Conservation (phyloP, 2,329 filamentous ascomycete species). For the Cladosporium cucumerinum region DNA sequence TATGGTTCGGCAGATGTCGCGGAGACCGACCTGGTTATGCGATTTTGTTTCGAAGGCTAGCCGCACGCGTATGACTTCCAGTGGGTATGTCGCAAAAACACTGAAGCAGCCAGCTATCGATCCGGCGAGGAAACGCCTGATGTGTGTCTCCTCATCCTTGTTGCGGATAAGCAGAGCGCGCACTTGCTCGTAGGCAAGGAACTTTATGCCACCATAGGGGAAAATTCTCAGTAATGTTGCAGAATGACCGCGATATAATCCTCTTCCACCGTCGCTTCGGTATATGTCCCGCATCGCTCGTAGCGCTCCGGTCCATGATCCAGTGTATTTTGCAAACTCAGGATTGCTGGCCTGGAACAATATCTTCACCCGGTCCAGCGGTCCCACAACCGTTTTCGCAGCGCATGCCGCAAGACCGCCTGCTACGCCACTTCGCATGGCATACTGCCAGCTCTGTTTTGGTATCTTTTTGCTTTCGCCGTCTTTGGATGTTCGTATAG, state of each 20-base stretch:
- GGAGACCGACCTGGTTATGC: conserved; percentile 65
- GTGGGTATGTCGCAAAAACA: conserved; percentile 92
- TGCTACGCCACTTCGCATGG: conserved; percentile 77
- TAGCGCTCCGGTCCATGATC: conserved; percentile 81
- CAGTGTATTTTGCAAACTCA: conserved; percentile 87
- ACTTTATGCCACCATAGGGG: conserved; percentile 96
- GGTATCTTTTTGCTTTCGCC: conserved; percentile 52
- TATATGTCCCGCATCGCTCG: conserved; percentile 83
- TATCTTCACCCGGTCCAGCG: conserved; percentile 96
- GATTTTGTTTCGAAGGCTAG: conserved; percentile 90
- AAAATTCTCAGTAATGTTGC: conserved; percentile 93
- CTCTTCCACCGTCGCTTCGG: conserved; percentile 64
- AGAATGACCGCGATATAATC: conserved; percentile 90
- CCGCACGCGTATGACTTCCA: conserved; percentile 89
- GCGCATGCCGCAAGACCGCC: conserved; percentile 90
- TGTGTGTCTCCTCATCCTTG: conserved; percentile 71
- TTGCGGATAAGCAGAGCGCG: conserved; percentile 71
- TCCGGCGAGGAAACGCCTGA: conserved; percentile 71
- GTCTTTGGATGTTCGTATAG: conserved; percentile 25
- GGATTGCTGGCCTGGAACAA: conserved; percentile 95
- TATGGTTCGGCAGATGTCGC: conserved; percentile 78
- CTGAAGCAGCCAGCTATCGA: conserved; percentile 79
- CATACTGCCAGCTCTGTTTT: conserved; percentile 77
- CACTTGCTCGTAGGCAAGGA: conserved; percentile 95
- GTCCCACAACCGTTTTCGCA: conserved; percentile 91